Percentiles rank a stretch among this genome's conserved stretches.
These are phyloP conservation scores for Cynanchum wilfordii DNA, from an alignment of 257 asterid genomes.

Conservation along the genomic window DNA sequence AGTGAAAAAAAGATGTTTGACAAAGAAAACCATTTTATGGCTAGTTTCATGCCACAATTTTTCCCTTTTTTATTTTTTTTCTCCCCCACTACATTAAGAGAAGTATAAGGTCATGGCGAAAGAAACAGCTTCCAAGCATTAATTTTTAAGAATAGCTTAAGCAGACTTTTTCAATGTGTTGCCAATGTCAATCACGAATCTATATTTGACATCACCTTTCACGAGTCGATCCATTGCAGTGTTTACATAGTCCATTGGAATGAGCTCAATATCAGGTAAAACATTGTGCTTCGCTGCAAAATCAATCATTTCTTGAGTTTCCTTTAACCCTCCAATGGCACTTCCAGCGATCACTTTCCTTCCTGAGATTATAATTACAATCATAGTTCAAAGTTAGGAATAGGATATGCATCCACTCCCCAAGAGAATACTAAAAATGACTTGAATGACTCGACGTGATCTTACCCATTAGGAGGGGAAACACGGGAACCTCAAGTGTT, in stretches of 20 bases:
- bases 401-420: background rate
- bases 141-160: background rate
- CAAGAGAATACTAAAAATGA: background rate
- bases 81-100: too few relatives aligned
- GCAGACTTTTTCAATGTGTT: conserved; percentile 7
- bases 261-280: conserved; percentile 17
- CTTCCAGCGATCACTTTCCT: conserved; percentile 18
- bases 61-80: too few relatives aligned
- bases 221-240: conserved; percentile 19
- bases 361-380: conserved; percentile 3
- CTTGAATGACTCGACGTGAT: too few relatives aligned
- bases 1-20: too few relatives aligned
- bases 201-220: conserved; percentile 23
- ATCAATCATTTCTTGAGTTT: conserved; percentile 25
- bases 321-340: conserved; percentile 15
- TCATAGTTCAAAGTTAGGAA: background rate
- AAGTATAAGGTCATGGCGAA: too few relatives aligned
- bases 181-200: conserved; percentile 22
- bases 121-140: too few relatives aligned
- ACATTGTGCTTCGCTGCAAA: conserved; percentile 23
- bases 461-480: conserved; percentile 36
- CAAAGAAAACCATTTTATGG: too few relatives aligned
- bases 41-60: too few relatives aligned
- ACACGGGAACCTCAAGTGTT: conserved; percentile 39
- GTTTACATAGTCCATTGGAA: conserved; percentile 18